phyloP scores from a whole-genome alignment of 768 basidiomycete genomes.

The Kwoniella sp. region DNA sequence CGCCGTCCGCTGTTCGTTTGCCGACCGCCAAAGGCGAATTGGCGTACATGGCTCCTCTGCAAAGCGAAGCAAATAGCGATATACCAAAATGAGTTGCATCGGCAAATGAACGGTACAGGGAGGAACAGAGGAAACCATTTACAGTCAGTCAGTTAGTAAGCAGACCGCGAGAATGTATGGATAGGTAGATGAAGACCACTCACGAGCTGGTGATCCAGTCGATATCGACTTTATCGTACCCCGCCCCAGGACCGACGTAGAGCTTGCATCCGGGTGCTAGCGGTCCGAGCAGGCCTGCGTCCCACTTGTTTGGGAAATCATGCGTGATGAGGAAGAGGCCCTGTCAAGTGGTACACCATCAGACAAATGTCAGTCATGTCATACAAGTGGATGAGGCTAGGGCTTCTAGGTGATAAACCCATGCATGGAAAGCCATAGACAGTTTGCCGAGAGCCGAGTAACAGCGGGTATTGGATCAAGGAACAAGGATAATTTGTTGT shows the following conservation, averaged over 20 bases:
- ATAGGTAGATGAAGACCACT: constrained; percentile 21
- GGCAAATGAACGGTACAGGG: neutral
- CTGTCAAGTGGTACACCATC: too few species aligned
- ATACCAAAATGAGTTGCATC: neutral
- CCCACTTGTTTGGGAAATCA: constrained; percentile 26
- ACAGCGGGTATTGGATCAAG: neutral
- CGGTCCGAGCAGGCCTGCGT: constrained; percentile 23
- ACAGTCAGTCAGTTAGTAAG: constrained; percentile 6
- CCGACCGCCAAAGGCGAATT: constrained; percentile 44
- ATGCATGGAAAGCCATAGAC: constrained; percentile 4
- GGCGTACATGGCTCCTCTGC: constrained; percentile 34
- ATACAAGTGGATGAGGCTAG: neutral
- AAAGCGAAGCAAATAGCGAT: neutral
- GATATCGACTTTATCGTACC: constrained; percentile 56
- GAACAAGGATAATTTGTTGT: neutral
- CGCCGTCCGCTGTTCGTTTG: constrained; percentile 41
- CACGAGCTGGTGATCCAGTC: constrained; percentile 50
- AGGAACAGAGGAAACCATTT: neutral
- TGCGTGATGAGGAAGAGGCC: constrained; percentile 19
- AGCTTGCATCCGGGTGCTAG: constrained; percentile 32
- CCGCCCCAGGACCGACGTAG: constrained; percentile 43
- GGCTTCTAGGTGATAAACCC: neutral
- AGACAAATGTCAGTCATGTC: neutral
- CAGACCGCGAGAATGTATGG: too few species aligned
- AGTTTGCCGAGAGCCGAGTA: too few species aligned